Evolutionary conservation across 495 filamentous ascomycete species (phyloP).

Genomic region (Podospora australis): DNA sequence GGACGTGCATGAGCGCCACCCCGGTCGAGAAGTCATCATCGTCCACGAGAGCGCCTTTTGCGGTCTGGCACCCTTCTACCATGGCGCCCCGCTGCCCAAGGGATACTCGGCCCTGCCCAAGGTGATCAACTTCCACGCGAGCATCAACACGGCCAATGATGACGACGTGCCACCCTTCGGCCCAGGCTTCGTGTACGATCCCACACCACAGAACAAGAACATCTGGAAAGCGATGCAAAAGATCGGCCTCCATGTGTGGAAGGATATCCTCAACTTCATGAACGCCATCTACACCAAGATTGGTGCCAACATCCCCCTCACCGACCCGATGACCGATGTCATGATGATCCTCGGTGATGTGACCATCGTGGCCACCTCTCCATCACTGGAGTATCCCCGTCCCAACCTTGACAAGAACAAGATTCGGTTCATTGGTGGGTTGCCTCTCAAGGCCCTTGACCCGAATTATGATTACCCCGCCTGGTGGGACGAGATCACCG

Average conservation of each 20-base stretch:
- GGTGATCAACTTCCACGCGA: constrained; percentile 15
- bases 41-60: constrained; percentile 27
- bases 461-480: constrained; percentile 8
- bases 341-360: constrained; percentile 27
- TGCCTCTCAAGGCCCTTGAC: constrained; percentile 10
- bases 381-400: constrained; percentile 14
- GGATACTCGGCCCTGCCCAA: constrained; percentile 8
- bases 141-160: constrained; percentile 12
- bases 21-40: constrained; percentile 21
- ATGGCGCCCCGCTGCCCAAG: constrained; percentile 18
- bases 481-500: constrained; percentile 26
- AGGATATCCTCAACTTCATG: constrained; percentile 16
- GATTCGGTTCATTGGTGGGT: constrained; percentile 13
- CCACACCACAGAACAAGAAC: constrained; percentile 10
- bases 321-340: constrained; percentile 5
- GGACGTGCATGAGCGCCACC: constrained; percentile 14
- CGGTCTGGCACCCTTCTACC: constrained; percentile 20
- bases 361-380: constrained; percentile 27
- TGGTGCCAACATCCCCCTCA: constrained; percentile 6
- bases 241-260: background rate
- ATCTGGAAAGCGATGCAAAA: constrained; percentile 9
- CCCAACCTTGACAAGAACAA: background rate
- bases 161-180: constrained; percentile 25
- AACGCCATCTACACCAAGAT: constrained; percentile 14
- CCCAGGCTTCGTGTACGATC: constrained; percentile 16